A percentile compares a stretch with the other conserved stretches of the same genome.
These are phyloP conservation scores for Beauveria bassiana DNA, from an alignment of 2,329 filamentous ascomycete genomes.

Conservation along the genomic window DNA sequence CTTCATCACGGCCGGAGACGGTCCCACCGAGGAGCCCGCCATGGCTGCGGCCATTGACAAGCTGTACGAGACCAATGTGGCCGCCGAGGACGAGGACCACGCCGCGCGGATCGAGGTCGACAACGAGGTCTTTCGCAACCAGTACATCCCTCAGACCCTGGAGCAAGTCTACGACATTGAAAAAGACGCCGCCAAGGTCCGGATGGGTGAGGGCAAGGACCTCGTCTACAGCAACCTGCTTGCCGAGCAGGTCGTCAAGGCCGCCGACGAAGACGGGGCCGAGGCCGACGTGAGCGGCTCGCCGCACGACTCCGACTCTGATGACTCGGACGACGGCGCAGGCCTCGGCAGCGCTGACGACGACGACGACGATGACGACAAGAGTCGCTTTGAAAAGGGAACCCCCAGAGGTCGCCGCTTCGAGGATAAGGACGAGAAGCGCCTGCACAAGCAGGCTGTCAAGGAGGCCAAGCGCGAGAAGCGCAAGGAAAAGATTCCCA, in stretches of 20 bases:
- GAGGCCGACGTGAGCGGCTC: slow-evolving; percentile 28
- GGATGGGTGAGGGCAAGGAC: slow-evolving; percentile 64
- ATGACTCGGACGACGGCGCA: slow-evolving; percentile 32
- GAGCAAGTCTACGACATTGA: slow-evolving; percentile 97
- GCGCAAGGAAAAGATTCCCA: slow-evolving; percentile 91
- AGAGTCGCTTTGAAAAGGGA: slow-evolving; percentile 55
- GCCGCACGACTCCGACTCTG: slow-evolving; percentile 20
- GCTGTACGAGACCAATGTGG: slow-evolving; percentile 52
- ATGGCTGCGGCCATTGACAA: slow-evolving; percentile 57
- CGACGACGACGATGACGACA: slow-evolving; percentile 32
- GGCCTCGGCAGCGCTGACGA: slow-evolving; percentile 31
- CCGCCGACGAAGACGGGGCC: slow-evolving; percentile 26
- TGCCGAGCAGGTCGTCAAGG: slow-evolving; percentile 54
- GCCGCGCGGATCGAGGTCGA: slow-evolving; percentile 63
- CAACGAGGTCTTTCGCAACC: slow-evolving; percentile 87
- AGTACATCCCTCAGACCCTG: slow-evolving; percentile 93
- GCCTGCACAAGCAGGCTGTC: slow-evolving; percentile 74
- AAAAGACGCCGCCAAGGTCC: slow-evolving; percentile 73
- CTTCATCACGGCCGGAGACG: slow-evolving; percentile 64
- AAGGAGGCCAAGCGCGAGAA: slow-evolving; percentile 96
- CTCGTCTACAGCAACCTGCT: slow-evolving; percentile 81
- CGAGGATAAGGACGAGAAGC: slow-evolving; percentile 83
- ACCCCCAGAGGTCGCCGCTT: slow-evolving; percentile 74
- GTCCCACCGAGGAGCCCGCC: slow-evolving; percentile 50
- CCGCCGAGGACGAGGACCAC: slow-evolving; percentile 41